A percentile compares a stretch with the other conserved stretches of the same genome.
These are phyloP conservation scores for Phytophthora cryptogea DNA, from an alignment of 352 stramenopile species.

Conservation along the genomic window DNA sequence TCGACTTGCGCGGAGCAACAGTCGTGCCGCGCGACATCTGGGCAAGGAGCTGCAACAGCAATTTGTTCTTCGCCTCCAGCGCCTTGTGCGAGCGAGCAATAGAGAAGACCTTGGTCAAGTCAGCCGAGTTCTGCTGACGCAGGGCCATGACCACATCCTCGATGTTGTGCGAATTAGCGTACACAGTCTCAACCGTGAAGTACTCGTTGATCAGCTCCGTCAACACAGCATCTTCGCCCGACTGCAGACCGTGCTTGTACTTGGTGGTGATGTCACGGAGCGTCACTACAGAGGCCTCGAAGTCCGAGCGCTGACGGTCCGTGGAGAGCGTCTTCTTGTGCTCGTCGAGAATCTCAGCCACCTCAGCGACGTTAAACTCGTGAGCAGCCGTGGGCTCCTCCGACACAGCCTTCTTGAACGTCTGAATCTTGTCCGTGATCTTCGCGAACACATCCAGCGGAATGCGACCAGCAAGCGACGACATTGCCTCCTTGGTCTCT, in stretches of 20 bases:
- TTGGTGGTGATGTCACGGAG: constrained; percentile 79
- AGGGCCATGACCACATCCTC: constrained; percentile 86
- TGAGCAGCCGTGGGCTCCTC: constrained; percentile 31
- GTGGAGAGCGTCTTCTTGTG: constrained; percentile 62
- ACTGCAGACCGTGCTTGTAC: constrained; percentile 78
- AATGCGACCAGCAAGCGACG: constrained; percentile 96
- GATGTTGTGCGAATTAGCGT: constrained; percentile 78
- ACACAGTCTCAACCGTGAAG: constrained; percentile 75
- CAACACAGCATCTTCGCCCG: constrained; percentile 64
- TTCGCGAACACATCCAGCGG: constrained; percentile 91
- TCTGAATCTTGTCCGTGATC: constrained; percentile 85
- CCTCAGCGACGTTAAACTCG: constrained; percentile 59
- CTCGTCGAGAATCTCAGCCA: constrained; percentile 65
- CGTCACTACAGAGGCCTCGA: constrained; percentile 65
- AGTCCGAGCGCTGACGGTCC: constrained; percentile 64
- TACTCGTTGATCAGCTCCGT: constrained; percentile 84
- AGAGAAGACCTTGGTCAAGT: constrained; percentile 83
- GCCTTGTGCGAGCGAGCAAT: constrained; percentile 93
- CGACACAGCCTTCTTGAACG: constrained; percentile 60
- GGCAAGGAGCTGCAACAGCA: constrained; percentile 74
- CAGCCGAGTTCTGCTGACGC: constrained; percentile 90
- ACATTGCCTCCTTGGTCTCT: constrained; percentile 98
- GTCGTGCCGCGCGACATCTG: constrained; percentile 51
- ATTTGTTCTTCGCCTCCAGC: constrained; percentile 86
- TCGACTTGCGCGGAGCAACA: constrained; percentile 48